Percentiles rank a stretch among this genome's conserved stretches.
phyloP scores from a whole-genome alignment of 345 rosid genomes.

The Rhodamnia rubescens region DNA sequence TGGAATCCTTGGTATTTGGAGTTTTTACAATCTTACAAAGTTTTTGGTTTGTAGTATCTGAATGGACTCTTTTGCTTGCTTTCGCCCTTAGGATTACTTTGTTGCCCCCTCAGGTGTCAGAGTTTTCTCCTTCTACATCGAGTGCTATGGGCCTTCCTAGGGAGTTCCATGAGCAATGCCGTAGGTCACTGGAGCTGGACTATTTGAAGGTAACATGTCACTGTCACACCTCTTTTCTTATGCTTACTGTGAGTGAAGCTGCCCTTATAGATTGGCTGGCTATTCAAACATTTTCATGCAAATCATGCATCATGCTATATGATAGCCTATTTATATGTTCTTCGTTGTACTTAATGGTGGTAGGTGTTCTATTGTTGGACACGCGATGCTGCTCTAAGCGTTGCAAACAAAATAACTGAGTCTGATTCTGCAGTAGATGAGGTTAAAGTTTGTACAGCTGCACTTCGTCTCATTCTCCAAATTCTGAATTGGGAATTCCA shows the following conservation, averaged over 20 bases:
- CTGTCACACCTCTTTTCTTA: neutral
- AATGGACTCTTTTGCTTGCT: neutral
- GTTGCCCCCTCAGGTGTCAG: slow-evolving; percentile 53
- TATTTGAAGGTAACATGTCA: slow-evolving; percentile 54
- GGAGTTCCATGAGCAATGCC: slow-evolving; percentile 94
- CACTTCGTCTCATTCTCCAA: slow-evolving; percentile 81
- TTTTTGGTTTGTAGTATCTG: neutral
- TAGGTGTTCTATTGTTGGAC: slow-evolving; percentile 91
- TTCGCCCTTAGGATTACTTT: neutral
- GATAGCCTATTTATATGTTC: neutral
- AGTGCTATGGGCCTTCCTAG: slow-evolving; percentile 95
- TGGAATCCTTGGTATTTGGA: slow-evolving; percentile 74
- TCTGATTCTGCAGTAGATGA: slow-evolving; percentile 58
- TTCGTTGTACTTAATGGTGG: slow-evolving; percentile 10
- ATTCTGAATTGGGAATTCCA: slow-evolving; percentile 91
- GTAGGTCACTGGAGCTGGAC: slow-evolving; percentile 60
- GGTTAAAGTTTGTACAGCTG: slow-evolving; percentile 84
- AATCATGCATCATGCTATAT: neutral
- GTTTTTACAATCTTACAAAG: neutral
- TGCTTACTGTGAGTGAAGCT: neutral
- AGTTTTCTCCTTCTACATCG: slow-evolving; percentile 91
- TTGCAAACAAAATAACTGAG: slow-evolving; percentile 55
- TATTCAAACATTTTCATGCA: neutral
- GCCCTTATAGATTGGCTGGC: neutral
- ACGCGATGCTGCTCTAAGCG: slow-evolving; percentile 70